Evolutionary conservation across 768 basidiomycete genomes (phyloP).

Genomic region (Tricholoma hemisulphureum): DNA sequence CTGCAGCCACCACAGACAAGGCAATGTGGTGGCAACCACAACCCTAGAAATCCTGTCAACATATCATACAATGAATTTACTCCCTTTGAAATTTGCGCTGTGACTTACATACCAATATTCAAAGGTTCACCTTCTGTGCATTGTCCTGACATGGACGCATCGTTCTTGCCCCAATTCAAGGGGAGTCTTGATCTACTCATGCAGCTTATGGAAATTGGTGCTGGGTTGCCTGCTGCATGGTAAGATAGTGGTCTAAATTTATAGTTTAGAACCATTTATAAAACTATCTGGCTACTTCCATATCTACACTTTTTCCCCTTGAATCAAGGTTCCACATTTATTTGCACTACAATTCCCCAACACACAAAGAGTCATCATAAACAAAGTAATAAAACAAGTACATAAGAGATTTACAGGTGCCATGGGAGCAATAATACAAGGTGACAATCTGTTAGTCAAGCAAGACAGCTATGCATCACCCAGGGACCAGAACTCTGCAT

Average conservation of each 20-base stretch:
- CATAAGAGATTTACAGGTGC: too few species aligned
- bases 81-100: slow-evolving; percentile 94
- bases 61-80: slow-evolving; percentile 93
- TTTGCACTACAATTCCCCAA: too few species aligned
- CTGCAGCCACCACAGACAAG: slow-evolving; percentile 88
- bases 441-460: too few species aligned
- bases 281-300: too few species aligned
- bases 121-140: slow-evolving; percentile 80
- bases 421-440: too few species aligned
- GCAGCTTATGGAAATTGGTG: slow-evolving; percentile 77
- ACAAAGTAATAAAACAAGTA: too few species aligned
- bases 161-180: slow-evolving; percentile 83
- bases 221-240: slow-evolving; percentile 76
- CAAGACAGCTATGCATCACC: too few species aligned
- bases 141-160: slow-evolving; percentile 87
- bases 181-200: slow-evolving; percentile 75
- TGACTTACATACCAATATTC: slow-evolving; percentile 89
- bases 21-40: slow-evolving; percentile 92
- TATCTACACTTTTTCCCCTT: too few species aligned
- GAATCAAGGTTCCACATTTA: too few species aligned
- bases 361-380: too few species aligned
- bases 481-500: too few species aligned
- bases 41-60: slow-evolving; percentile 90
- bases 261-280: slow-evolving; percentile 7
- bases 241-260: slow-evolving; percentile 36